phyloP scores from a whole-genome alignment of 371 early-diverging fungal species.

The Umbelopsis sp. region DNA sequence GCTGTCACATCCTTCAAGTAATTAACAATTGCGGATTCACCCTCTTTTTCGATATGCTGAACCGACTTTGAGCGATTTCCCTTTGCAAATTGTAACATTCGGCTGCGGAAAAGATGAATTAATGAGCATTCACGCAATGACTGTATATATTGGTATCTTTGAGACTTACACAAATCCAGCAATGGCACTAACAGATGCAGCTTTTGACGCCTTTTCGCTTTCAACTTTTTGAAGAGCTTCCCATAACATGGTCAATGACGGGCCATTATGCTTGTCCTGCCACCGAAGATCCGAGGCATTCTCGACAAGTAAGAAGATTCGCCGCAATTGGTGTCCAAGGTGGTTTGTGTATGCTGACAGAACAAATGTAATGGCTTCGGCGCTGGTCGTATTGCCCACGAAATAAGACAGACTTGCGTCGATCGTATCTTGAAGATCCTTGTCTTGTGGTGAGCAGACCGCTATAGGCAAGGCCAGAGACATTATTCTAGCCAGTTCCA shows the following conservation, averaged over 20 bases:
- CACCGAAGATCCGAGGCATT: constrained; percentile 45
- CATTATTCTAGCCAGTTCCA: constrained; percentile 31
- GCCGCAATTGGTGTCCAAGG: constrained; percentile 22
- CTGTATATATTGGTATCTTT: too few species aligned
- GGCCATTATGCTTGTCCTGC: constrained; percentile 31
- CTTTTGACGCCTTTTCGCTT: constrained; percentile 21
- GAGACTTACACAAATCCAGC: constrained; percentile 45
- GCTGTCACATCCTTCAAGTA: constrained; percentile 26
- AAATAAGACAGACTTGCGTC: constrained; percentile 50
- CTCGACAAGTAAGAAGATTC: constrained; percentile 39
- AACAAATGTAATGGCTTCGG: neutral
- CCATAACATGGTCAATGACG: constrained; percentile 33
- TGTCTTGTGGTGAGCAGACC: neutral
- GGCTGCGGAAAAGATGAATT: constrained; percentile 23
- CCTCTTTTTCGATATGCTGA: constrained; percentile 20
- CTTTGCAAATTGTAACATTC: constrained; percentile 42
- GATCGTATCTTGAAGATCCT: constrained; percentile 30
- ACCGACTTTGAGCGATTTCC: constrained; percentile 41
- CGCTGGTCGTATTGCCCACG: constrained; percentile 21
- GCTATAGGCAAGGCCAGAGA: constrained; percentile 22
- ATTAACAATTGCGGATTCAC: constrained; percentile 25
- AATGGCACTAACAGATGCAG: constrained; percentile 22
- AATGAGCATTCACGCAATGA: too few species aligned
- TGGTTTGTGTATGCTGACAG: neutral
- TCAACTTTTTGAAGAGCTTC: constrained; percentile 26